Evolutionary conservation across 2,329 filamentous ascomycete genomes (phyloP), one percentile per base, ranked within the genome.

Genomic region (Alternaria angustiovoidea): DNA sequence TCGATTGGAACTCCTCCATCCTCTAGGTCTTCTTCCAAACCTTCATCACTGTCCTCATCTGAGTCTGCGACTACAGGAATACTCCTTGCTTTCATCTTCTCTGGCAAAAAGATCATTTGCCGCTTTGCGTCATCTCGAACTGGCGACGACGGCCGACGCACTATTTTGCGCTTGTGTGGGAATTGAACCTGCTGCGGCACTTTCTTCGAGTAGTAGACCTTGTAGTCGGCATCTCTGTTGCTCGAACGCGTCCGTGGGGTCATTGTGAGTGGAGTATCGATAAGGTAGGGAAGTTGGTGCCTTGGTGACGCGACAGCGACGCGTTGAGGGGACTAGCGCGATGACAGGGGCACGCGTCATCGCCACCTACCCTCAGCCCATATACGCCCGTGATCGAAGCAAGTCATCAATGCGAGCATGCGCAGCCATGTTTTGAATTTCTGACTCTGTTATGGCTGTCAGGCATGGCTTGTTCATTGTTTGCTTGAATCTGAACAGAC

Each of bases 131-230:
- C 64, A 34, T 61, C 59, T 41, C 11, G 18, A 16, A 53, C 47
- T 1, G 51, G 28, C 7, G 60, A 54, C 0, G 63, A 44, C 18
- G 61, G 73, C n/a, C 61, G 56, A 18, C 72, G 71, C 42, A 76
- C 74, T 1, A 51, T 68, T 57, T 75, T 78, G 46, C 61, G 60
- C 52, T 60, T 65, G 34, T 71, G 68, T 3, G 75, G 74, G 28
- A 78, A 77, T 41, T 67, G 56, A 7, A 63, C 49, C 39, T 78
- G 75, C 36, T 73, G 65, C 7, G 73, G 70, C 3, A 69, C 54
- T 43, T 71, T 77, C 44, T 73, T 77, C 11, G 73, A 70, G 20
- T 73, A 75, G 57, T 75, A 77, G 34, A 69, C 68, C 46, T 73
- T 76, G 51, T 54, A 70, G 14, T 68, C 57, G 11, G 65, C 59